Evolutionary conservation across 768 basidiomycete species (phyloP).

Genomic region (Dentipellis fragilis): DNA sequence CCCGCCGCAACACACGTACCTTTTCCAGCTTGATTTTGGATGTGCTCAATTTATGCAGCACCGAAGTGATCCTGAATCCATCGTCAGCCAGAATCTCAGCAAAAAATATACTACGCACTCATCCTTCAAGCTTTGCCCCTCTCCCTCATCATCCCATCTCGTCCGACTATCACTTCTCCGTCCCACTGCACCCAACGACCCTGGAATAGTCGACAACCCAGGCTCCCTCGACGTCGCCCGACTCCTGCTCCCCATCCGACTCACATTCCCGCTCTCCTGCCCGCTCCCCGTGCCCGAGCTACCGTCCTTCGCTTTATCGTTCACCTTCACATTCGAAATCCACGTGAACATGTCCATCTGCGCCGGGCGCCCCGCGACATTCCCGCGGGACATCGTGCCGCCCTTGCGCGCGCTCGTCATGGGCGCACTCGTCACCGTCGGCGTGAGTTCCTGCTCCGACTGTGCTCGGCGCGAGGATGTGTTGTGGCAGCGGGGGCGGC

Average conservation of each 20-base stretch:
- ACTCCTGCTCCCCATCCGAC: slow-evolving; percentile 36
- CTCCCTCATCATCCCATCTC: slow-evolving; percentile 25
- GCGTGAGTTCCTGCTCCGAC: slow-evolving; percentile 14
- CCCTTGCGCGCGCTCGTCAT: slow-evolving; percentile 6
- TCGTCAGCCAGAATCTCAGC: not conserved
- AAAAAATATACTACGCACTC: slow-evolving; percentile 40
- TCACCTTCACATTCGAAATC: slow-evolving; percentile 67
- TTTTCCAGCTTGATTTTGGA: slow-evolving; percentile 82
- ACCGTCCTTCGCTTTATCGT: slow-evolving; percentile 35
- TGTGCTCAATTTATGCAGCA: slow-evolving; percentile 47
- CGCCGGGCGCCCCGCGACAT: slow-evolving; percentile 39
- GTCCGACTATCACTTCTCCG: slow-evolving; percentile 39
- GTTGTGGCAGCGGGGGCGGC: slow-evolving; percentile 22
- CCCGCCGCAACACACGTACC: slow-evolving; percentile 26
- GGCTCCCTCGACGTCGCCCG: slow-evolving; percentile 12
- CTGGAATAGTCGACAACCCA: not conserved
- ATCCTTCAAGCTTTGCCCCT: slow-evolving; percentile 52
- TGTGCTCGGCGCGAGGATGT: slow-evolving; percentile 21
- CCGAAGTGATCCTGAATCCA: slow-evolving; percentile 58
- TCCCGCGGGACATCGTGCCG: slow-evolving; percentile 37
- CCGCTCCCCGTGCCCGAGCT: slow-evolving; percentile 47
- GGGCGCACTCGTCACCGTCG: slow-evolving; percentile 4
- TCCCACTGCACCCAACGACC: slow-evolving; percentile 8
- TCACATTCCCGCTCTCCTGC: slow-evolving; percentile 34
- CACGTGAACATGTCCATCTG: slow-evolving; percentile 62